Percentiles rank a stretch among this genome's conserved stretches.
These are phyloP conservation scores for Pseudopyrenochaeta lycopersici DNA, from an alignment of 2,329 filamentous ascomycete genomes.

Conservation along the genomic window DNA sequence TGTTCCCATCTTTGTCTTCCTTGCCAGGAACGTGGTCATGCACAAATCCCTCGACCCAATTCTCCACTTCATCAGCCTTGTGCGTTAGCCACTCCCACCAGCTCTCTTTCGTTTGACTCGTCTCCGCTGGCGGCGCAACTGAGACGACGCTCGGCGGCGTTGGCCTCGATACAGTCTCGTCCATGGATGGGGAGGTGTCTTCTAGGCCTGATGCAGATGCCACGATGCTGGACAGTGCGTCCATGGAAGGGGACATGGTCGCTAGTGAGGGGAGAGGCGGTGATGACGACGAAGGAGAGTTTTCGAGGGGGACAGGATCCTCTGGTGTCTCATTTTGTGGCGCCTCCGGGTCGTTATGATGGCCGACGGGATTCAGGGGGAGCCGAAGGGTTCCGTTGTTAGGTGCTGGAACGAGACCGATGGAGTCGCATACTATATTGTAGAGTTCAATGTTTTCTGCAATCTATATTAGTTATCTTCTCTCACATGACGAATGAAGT, in stretches of 20 bases:
- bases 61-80: constrained; percentile 44
- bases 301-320: constrained; percentile 56
- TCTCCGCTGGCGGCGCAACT: constrained; percentile 22
- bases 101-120: constrained; percentile 14
- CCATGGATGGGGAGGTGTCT: constrained; percentile 12
- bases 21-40: constrained; percentile 36
- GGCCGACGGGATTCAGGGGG: constrained; percentile 70
- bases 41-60: constrained; percentile 48
- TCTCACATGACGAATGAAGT: not conserved
- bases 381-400: constrained; percentile 90
- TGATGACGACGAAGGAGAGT: constrained; percentile 1
- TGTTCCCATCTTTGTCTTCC: not conserved
- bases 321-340: constrained; percentile 58
- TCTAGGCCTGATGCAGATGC: constrained; percentile 34
- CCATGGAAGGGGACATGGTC: constrained; percentile 20
- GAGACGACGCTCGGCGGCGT: constrained; percentile 22
- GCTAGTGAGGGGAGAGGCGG: constrained; percentile 16
- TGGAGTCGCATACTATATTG: constrained; percentile 89
- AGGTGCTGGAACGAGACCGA: constrained; percentile 75
- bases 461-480: constrained; percentile 33
- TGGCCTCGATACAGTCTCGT: constrained; percentile 4
- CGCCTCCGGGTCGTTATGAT: constrained; percentile 64
- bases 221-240: constrained; percentile 31
- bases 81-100: constrained; percentile 52
- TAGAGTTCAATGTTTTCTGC: constrained; percentile 94